These are phyloP conservation scores for Podospora australis DNA, from an alignment of 495 filamentous ascomycete species.

Conservation along the genomic window DNA sequence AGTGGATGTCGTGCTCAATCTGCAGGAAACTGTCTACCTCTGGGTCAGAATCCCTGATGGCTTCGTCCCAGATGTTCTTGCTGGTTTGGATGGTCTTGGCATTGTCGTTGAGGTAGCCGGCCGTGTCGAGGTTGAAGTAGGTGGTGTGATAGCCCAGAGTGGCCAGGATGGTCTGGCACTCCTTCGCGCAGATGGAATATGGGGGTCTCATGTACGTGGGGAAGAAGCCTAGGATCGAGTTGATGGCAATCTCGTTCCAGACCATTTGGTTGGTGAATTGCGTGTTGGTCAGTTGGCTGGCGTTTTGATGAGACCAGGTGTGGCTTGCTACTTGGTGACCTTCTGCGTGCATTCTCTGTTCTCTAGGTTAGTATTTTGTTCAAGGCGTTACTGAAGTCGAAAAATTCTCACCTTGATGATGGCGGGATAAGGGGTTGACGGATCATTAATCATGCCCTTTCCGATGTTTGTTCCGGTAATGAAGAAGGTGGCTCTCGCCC, in stretches of 20 bases:
- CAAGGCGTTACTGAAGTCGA: neutral
- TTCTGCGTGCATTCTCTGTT: conserved; percentile 52
- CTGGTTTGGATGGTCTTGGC: conserved; percentile 57
- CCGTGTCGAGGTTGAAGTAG: conserved; percentile 75
- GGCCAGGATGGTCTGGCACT: conserved; percentile 55
- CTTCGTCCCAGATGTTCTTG: conserved; percentile 64
- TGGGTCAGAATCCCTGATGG: conserved; percentile 43
- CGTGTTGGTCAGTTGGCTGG: conserved; percentile 45
- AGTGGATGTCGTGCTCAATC: conserved; percentile 76
- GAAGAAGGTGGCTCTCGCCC: conserved; percentile 73
- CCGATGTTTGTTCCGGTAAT: conserved; percentile 68
- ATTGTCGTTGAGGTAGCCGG: conserved; percentile 63
- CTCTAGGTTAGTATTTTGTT: conserved; percentile 15
- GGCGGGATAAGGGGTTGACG: conserved; percentile 46
- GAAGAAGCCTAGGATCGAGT: conserved; percentile 72
- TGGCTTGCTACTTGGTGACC: conserved; percentile 85
- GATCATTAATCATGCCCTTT: conserved; percentile 64
- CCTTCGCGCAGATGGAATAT: conserved; percentile 61
- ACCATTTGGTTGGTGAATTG: conserved; percentile 62
- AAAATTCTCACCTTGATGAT: conserved; percentile 47
- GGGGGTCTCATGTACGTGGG: conserved; percentile 83
- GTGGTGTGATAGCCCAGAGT: conserved; percentile 68
- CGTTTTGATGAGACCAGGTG: conserved; percentile 79
- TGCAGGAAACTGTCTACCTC: conserved; percentile 49
- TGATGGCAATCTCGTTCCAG: conserved; percentile 74